Percentiles rank a stretch among this genome's conserved stretches.
phyloP scores from a whole-genome alignment of 306 rosid species.

The Medicago lupulina region DNA sequence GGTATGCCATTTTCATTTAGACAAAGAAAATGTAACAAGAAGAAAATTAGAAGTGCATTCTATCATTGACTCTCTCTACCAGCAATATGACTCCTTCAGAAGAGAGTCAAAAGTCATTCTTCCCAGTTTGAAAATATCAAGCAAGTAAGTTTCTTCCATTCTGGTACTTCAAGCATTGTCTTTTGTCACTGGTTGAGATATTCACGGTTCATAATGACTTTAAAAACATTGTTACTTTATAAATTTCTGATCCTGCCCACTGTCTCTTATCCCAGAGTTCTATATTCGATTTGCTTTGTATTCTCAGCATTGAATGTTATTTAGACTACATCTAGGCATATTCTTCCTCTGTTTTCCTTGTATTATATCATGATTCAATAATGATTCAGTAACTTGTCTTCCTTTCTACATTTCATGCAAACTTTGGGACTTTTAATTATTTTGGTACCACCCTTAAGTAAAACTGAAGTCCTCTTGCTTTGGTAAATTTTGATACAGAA shows the following conservation, averaged over 20 bases:
- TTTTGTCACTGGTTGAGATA: conserved; percentile 14
- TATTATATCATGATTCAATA: too few species aligned
- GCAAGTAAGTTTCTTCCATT: conserved; percentile 66
- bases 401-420: too few species aligned
- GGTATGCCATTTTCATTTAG: conserved; percentile 87
- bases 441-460: too few species aligned
- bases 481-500: too few species aligned
- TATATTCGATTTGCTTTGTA: conserved; percentile 24
- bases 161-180: conserved; percentile 22
- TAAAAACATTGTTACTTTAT: conserved; percentile 12
- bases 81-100: conserved; percentile 48
- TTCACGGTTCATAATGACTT: conserved; percentile 19
- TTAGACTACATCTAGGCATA: conserved; percentile 29
- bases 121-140: conserved; percentile 60
- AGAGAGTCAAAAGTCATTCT: conserved; percentile 49
- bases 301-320: background rate
- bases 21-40: conserved; percentile 61
- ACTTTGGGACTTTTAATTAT: too few species aligned
- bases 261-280: conserved; percentile 4
- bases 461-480: too few species aligned
- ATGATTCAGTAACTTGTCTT: too few species aligned
- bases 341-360: background rate
- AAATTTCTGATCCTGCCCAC: conserved; percentile 9
- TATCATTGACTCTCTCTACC: conserved; percentile 60
- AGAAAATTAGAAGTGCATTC: conserved; percentile 67